These are phyloP conservation scores for Lophium mytilinum DNA, from an alignment of 495 filamentous ascomycete genomes.

Conservation along the genomic window DNA sequence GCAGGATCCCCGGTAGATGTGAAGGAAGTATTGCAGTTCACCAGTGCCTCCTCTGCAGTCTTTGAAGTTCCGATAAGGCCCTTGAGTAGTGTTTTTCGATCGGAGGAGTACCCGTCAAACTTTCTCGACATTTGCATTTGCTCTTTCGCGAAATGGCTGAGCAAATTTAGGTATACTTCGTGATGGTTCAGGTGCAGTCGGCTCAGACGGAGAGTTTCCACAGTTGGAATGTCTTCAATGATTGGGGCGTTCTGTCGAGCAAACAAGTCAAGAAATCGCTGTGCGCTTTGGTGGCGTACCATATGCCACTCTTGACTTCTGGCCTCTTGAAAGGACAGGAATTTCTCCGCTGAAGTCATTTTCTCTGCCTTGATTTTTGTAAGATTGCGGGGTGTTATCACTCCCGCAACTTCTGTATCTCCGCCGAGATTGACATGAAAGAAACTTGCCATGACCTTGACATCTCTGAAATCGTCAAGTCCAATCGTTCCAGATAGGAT, in stretches of 20 bases:
- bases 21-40: conserved; percentile 15
- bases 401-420: conserved; percentile 28
- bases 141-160: conserved; percentile 22
- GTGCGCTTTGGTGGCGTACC: conserved; percentile 16
- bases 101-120: conserved; percentile 7
- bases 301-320: conserved; percentile 23
- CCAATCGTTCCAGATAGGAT: conserved; percentile 60
- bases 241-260: conserved; percentile 26
- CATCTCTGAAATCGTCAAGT: conserved; percentile 48
- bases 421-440: conserved; percentile 43
- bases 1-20: no score
- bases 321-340: conserved; percentile 17
- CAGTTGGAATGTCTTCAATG: conserved; percentile 16
- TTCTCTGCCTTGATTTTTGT: conserved; percentile 18
- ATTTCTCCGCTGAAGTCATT: conserved; percentile 30
- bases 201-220: conserved; percentile 19
- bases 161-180: conserved; percentile 26
- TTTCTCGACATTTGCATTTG: conserved; percentile 26
- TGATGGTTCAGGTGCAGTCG: conserved; percentile 20
- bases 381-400: conserved; percentile 26
- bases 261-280: conserved; percentile 30
- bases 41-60: conserved; percentile 27
- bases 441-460: conserved; percentile 49
- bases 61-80: conserved; percentile 6
- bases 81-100: conserved; percentile 13